Evolutionary conservation across 2,329 filamentous ascomycete species (phyloP).

Genomic region (Scytalidium lignicola): DNA sequence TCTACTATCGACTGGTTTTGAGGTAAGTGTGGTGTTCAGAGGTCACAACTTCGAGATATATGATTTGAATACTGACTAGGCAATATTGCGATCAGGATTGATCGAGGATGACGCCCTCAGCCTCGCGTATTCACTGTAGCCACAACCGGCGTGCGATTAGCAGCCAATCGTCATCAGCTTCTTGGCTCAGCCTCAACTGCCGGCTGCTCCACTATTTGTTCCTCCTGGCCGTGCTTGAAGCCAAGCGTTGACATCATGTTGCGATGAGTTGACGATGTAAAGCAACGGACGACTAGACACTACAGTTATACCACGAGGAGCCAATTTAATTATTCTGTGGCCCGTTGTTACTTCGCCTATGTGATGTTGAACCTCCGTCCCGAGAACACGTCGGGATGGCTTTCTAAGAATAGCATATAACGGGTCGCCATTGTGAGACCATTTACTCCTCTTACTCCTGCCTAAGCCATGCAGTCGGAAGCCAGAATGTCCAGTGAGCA

Average conservation of each 20-base stretch:
- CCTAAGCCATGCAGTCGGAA: background rate
- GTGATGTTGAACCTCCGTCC: background rate
- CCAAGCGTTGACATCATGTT: background rate
- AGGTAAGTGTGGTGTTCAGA: no score
- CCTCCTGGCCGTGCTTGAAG: background rate
- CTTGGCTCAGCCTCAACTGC: background rate
- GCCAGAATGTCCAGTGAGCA: background rate
- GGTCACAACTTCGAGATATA: background rate
- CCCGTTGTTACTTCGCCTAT: background rate
- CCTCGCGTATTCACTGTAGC: background rate
- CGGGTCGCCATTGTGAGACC: background rate
- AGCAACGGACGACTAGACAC: background rate
- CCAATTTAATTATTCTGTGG: background rate
- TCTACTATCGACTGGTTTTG: background rate
- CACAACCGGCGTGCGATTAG: background rate
- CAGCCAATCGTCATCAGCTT: background rate
- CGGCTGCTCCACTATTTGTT: background rate
- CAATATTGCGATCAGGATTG: constrained; percentile 25
- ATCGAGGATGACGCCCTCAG: background rate
- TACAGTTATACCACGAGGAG: background rate
- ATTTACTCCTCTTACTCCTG: no score
- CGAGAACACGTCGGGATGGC: background rate
- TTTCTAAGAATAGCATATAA: background rate
- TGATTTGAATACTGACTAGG: background rate
- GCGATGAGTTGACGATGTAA: background rate